These are phyloP conservation scores for Suillus subluteus DNA, from an alignment of 768 basidiomycete species.

Conservation along the genomic window DNA sequence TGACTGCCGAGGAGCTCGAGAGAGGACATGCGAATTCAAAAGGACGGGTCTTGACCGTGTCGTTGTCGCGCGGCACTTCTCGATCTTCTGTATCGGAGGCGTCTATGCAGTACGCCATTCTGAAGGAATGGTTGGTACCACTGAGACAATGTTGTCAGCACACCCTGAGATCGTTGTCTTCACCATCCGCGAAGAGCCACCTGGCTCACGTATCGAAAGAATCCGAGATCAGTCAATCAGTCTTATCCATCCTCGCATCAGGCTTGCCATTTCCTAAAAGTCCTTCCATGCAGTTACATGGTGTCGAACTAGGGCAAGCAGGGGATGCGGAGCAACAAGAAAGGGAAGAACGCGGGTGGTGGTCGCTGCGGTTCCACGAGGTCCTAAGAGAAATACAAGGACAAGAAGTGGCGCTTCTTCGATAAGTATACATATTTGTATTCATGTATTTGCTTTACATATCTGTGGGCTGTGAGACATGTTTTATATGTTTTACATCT, in stretches of 20 bases:
- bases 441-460: slow-evolving; percentile 6
- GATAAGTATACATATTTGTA: background rate
- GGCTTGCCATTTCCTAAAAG: slow-evolving; percentile 71
- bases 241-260: slow-evolving; percentile 43
- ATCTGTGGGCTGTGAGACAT: background rate
- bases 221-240: slow-evolving; percentile 36
- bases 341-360: slow-evolving; percentile 74
- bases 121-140: slow-evolving; percentile 48
- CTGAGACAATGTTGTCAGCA: slow-evolving; percentile 55
- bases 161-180: slow-evolving; percentile 47
- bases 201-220: slow-evolving; percentile 34
- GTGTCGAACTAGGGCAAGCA: slow-evolving; percentile 31
- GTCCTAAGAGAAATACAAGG: slow-evolving; percentile 58
- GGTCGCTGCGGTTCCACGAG: slow-evolving; percentile 68
- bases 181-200: slow-evolving; percentile 29
- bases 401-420: slow-evolving; percentile 19
- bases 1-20: slow-evolving; percentile 43
- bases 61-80: slow-evolving; percentile 30
- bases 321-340: slow-evolving; percentile 46
- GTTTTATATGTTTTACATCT: background rate
- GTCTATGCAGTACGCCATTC: slow-evolving; percentile 9
- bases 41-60: slow-evolving; percentile 38
- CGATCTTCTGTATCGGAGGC: slow-evolving; percentile 8
- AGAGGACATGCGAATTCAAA: slow-evolving; percentile 39
- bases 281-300: slow-evolving; percentile 62